phyloP scores from a whole-genome alignment of 495 filamentous ascomycete species.

The Neurospora sp. region DNA sequence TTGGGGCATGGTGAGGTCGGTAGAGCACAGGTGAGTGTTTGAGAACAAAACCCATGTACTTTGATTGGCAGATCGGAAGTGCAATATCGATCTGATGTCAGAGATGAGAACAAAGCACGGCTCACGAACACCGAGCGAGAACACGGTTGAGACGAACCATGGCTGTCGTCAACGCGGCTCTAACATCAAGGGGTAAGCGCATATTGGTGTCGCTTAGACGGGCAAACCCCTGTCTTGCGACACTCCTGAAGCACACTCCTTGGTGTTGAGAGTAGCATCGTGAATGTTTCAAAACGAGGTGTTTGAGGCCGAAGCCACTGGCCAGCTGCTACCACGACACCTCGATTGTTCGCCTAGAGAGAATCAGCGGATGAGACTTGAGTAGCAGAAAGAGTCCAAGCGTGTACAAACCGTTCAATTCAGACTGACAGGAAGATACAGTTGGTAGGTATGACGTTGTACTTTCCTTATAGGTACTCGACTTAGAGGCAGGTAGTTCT shows the following conservation, averaged over 20 bases:
- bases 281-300: neutral
- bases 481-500: too few species aligned
- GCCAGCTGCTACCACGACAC: neutral
- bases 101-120: neutral
- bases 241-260: conserved; percentile 33
- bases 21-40: neutral
- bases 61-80: neutral
- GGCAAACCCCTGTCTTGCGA: conserved; percentile 37
- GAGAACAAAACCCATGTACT: neutral
- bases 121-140: neutral
- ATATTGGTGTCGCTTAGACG: conserved; percentile 2
- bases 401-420: neutral
- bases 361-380: neutral
- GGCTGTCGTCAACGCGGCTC: neutral
- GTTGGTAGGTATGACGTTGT: neutral
- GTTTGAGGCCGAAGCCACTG: neutral
- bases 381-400: neutral
- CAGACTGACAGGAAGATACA: neutral
- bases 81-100: neutral
- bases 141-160: neutral
- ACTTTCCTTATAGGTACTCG: too few species aligned
- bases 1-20: neutral
- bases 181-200: neutral
- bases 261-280: neutral
- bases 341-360: neutral